Base-by-base conservation (phyloP, 352 stramenopile species). In the Phytophthora aleatoria region DNA sequence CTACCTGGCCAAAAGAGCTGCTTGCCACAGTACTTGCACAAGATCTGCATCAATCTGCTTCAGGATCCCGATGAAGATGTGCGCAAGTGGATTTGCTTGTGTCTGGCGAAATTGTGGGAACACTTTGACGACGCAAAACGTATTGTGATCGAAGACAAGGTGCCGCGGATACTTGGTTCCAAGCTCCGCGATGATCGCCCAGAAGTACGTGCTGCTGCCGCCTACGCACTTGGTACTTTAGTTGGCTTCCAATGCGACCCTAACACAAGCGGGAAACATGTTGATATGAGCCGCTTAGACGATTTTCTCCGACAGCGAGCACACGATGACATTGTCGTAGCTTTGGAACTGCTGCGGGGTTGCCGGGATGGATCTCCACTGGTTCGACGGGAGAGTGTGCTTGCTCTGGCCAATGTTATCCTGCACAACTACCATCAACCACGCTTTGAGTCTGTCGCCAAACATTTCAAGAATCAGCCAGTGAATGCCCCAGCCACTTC, bases 81-180 rank as follows among this genome's bases (percentile, higher is more conserved):
- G 47, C 87, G 76, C 50, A 95, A 82, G 56, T 96, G 75, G 87
- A 68, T 89, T 28, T 98, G 93, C 44, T 70, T 99, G 24, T 98
- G 95, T 61, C 61, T 99, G 10, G 96, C 86, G 13, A 98, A 99
- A 63, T 71, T 99, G n/a, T 95, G 87, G 69, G 97, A 98, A 58
- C 91, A 95, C 38, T 97, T 97, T 67, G 74, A 92, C 43, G 74
- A 90, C 57, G 88, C 80, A 11, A 98, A 99, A 71, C 79, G 78
- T 67, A 50, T 93, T 13, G 83, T 83, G 16, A 92, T 97, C 50
- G 83, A 94, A 53, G 74, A 96, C 36, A 87, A 92, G 39, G 70
- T 98, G 24, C 94, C 97, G 49, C 77, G 84, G 12, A 72, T 93
- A 13, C 59, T 99, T 16, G 85, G 91, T 49, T 39, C 74, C 10